Base-by-base conservation (phyloP, 441 rosid genomes). In the Brassica balearica region DNA sequence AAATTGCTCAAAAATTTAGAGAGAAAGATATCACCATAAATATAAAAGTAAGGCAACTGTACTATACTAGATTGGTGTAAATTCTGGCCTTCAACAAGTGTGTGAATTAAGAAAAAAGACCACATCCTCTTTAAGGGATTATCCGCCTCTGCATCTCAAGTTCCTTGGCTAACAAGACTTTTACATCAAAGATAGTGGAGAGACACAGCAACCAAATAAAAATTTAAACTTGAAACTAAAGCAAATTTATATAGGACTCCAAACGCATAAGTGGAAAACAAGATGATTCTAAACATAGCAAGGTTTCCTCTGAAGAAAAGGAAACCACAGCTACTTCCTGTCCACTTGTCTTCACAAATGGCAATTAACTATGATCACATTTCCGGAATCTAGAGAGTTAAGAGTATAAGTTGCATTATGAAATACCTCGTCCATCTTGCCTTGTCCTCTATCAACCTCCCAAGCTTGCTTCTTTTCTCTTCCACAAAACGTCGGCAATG, bases 341-440 rank as follows among this genome's bases (percentile, higher is more conserved):
- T 41, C 64, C 22, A 27, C 43, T 51, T 63, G 56, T 73, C 71
- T 69, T 27, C 74, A 63, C 56, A 55, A 14, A 62, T 14, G 4
- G 71, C 23, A 68, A 74, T 29, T 60, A n/a, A 56, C 70, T 63
- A 68, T 9, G 67, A 19, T 56, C 32, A 20, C n/a, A 10, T 23
- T 43, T 46, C 43, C 29, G 43, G 38, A 65, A 66, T 66, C 19
- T 51, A 20, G 60, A 60, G 60, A 68, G 7, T 19, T 65, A 6
- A 38, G 10, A 43, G 36, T 36, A 68, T 7, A 74, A 48, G 71
- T 53, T 59, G 55, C 63, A 71, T 41, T 46, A 61, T 65, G 59
- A 60, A 64, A 76, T 90, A 94, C 99, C 99, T 94, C 75, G 91
- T 87, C 99, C 99, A 96, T 81, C 85, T 92, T 77, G 89, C 85